Conservation (phyloP, 805 yeast species). For the Metschnikowia proteae region DNA sequence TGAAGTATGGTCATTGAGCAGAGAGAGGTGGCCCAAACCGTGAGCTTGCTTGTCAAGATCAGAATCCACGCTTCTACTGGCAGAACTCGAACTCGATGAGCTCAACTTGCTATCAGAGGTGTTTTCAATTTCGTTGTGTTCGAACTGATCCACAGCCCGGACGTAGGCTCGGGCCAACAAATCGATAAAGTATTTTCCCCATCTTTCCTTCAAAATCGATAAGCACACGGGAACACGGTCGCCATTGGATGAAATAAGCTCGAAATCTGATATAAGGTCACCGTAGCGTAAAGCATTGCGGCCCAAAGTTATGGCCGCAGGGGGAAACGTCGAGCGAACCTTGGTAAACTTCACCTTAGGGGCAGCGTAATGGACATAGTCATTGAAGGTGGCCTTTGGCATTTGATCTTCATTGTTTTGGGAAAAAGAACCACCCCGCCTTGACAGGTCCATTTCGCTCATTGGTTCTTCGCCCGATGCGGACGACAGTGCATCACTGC, state of each 20-base stretch:
- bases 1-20: not conserved
- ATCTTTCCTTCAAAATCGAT: conserved; percentile 60
- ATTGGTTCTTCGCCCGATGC: conserved; percentile 14
- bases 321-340: conserved; percentile 66
- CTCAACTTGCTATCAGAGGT: conserved; percentile 5
- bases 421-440: conserved; percentile 7
- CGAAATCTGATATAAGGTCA: conserved; percentile 63
- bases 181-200: conserved; percentile 71
- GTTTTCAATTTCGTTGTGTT: conserved; percentile 22
- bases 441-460: conserved; percentile 16
- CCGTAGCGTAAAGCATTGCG: conserved; percentile 68
- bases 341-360: conserved; percentile 66
- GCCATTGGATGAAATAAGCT: conserved; percentile 67
- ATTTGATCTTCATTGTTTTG: conserved; percentile 9
- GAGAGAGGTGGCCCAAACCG: not conserved
- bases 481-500: conserved; percentile 10
- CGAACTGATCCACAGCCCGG: conserved; percentile 46
- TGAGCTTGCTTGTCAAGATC: not conserved
- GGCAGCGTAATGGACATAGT: conserved; percentile 71
- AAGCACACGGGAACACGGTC: conserved; percentile 62
- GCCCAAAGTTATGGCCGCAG: conserved; percentile 74
- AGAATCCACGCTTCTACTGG: conserved; percentile 3
- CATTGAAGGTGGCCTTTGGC: conserved; percentile 48
- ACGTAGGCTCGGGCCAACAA: conserved; percentile 63
- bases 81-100: conserved; percentile 12